Evolutionary conservation across 495 filamentous ascomycete species (phyloP), one percentile per base, ranked within the genome.

Genomic region (Jackrogersella minutella): DNA sequence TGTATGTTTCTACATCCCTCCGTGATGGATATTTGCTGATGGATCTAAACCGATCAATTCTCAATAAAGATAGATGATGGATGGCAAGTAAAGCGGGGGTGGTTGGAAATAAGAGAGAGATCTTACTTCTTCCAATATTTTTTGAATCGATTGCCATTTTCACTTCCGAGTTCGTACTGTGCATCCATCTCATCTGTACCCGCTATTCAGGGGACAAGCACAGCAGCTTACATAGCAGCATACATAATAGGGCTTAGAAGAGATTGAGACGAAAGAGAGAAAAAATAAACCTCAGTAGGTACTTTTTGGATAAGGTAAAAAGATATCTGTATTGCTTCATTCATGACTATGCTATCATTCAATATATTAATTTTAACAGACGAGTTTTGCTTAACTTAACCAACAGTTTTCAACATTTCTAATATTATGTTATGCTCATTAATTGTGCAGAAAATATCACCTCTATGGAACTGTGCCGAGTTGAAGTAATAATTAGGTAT

Each of bases 121-220:
- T 63, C 59, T 49, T 22, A 51, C 57, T 40, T n/a, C n/a, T n/a
- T n/a, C n/a, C n/a, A n/a, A n/a, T n/a, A n/a, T n/a, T n/a, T n/a
- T n/a, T n/a, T n/a, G n/a, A n/a, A n/a, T n/a, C n/a, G 16, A 31
- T 54, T n/a, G 41, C 51, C 30, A 55, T 53, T 59, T 34, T 50
- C 10, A 47, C n/a, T n/a, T n/a, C n/a, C n/a, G n/a, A n/a, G 21
- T 44, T 64, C 59, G 31, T 68, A 68, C 65, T 68, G 65, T 68
- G 59, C 41, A 63, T 58, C 53, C 41, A 63, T 58, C 53, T 52
- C 50, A 64, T 58, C 34, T 60, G n/a, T 53, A 66, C 34, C 41
- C 49, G 40, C 41, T 41, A 36, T 13, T 46, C 47, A 53, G 56
- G 56, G 50, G 40, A 47, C 30, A 66, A 66, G 31, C 33, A 66